Percentiles rank a stretch among this genome's conserved stretches.
These are phyloP conservation scores for Taphrina flavorubra DNA, from an alignment of 1,139 yeast species.

Conservation along the genomic window DNA sequence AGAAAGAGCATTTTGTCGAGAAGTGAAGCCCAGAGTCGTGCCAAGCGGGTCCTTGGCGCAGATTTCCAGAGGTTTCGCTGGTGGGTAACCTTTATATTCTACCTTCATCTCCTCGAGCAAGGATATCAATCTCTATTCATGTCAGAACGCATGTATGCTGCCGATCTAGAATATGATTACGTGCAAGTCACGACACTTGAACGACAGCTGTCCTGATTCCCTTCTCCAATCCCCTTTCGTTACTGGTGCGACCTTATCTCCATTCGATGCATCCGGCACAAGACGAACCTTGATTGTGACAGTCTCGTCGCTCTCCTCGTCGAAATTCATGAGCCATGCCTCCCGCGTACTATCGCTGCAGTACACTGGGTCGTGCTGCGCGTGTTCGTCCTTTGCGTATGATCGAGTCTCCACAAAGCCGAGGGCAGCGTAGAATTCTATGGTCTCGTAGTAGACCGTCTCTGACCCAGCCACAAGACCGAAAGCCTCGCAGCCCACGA, in stretches of 20 bases:
- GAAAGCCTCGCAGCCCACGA: slow-evolving; percentile 27
- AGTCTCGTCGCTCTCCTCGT: slow-evolving; percentile 51
- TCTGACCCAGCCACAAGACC: slow-evolving; percentile 62
- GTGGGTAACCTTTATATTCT: slow-evolving; percentile 12
- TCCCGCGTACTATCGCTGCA: slow-evolving; percentile 52
- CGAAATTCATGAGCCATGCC: slow-evolving; percentile 63
- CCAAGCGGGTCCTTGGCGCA: slow-evolving; percentile 69
- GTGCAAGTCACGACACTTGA: slow-evolving; percentile 23
- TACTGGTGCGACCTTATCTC: slow-evolving; percentile 46
- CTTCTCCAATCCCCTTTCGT: slow-evolving; percentile 44
- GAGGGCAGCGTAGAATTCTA: slow-evolving; percentile 61
- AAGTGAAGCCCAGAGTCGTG: slow-evolving; percentile 63
- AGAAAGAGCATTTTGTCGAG: slow-evolving; percentile 50
- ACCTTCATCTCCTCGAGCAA: slow-evolving; percentile 52
- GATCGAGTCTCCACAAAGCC: slow-evolving; percentile 63
- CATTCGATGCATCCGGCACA: slow-evolving; percentile 44
- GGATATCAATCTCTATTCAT: slow-evolving; percentile 1
- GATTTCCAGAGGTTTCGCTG: slow-evolving; percentile 53
- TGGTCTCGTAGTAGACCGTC: slow-evolving; percentile 56
- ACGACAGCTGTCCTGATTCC: slow-evolving; percentile 9
- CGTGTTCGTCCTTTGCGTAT: slow-evolving; percentile 52
- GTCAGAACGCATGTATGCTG: slow-evolving; percentile 1
- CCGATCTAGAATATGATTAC: not conserved
- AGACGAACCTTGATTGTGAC: slow-evolving; percentile 52
- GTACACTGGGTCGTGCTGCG: slow-evolving; percentile 2